Base-by-base conservation (phyloP, 2,329 filamentous ascomycete genomes). In the Plectosphaerella cucumerina region DNA sequence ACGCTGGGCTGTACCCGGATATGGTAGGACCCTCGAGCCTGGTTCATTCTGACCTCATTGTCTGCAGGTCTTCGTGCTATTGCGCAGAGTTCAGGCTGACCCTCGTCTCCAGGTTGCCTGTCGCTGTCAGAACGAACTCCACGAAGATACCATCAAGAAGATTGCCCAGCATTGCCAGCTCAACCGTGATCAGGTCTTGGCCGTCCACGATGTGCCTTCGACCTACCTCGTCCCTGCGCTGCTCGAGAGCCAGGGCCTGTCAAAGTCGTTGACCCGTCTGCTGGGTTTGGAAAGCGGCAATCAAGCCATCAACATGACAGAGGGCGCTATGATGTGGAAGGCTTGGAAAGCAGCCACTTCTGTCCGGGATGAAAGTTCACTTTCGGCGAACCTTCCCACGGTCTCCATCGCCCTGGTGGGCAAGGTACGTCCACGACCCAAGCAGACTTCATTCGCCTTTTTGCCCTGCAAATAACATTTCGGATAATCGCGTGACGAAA, bases 201-300 rank as follows among this genome's bases (percentile, higher is more conserved):
- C 84, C n/a, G 92, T 99, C 11, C 86, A 87, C 60, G 87, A 97
- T 67, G 90, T 97, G 70, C 78, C 86, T 18, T 91, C 91, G 14
- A 95, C 89, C 48, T 99, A 99, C 71, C 92, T 96, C 58, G 93
- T 97, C 3, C 94, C 94, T 1, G 77, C 97, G n/a, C 86, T 97
- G 21, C 85, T 97, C 12, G 82, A 93, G 60, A 79, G 91, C 58
- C 90, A 97, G 71, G 82, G 85, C 21, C 76, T 97, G 2, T 73
- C 93, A 6, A 68, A 75, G 11, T 79, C 84, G n/a, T 74, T 97
- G 49, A 78, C 77, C 35, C 71, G 78, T 17, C 77, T 84, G 17
- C 76, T 97, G 31, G 75, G 79, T 34, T 78, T 96, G 11, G 80
- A 87, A 54, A 65, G 71, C 17, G 62, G 86, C 45, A 60, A 84